phyloP scores from a whole-genome alignment of 2,329 filamentous ascomycete species.

The Phialemonium atrogriseum region DNA sequence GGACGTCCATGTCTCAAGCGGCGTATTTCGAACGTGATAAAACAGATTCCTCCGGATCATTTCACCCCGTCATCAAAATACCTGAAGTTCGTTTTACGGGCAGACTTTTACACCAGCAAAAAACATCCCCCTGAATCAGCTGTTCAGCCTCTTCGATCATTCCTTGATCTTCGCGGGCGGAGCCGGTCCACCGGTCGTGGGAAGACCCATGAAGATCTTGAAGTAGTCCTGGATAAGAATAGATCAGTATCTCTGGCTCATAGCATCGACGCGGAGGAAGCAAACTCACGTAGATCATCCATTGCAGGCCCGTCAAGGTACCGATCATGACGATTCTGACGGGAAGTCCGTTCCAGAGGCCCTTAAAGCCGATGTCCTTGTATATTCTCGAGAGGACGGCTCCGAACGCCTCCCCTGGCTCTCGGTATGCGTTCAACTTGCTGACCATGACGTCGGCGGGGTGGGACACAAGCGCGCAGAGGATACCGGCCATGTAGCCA shows the following conservation, averaged over 20 bases:
- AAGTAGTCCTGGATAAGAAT: conserved; percentile 59
- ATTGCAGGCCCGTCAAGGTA: conserved; percentile 74
- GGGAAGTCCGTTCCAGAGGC: conserved; percentile 84
- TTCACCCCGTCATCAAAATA: too few species aligned
- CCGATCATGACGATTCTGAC: conserved; percentile 87
- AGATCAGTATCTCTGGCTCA: conserved; percentile 9
- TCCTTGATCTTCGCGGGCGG: conserved; percentile 42
- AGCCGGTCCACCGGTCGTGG: conserved; percentile 66
- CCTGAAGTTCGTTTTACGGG: too few species aligned
- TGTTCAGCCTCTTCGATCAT: conserved; percentile 8
- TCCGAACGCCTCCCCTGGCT: conserved; percentile 70
- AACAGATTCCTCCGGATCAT: too few species aligned
- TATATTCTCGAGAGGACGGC: conserved; percentile 72
- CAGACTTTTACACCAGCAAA: neutral
- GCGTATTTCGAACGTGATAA: too few species aligned
- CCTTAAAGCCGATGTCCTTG: conserved; percentile 73
- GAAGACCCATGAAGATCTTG: conserved; percentile 84
- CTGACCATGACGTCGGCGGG: conserved; percentile 86
- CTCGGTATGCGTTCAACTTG: conserved; percentile 76
- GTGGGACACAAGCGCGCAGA: conserved; percentile 76
- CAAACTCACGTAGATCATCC: conserved; percentile 74
- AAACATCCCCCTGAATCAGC: neutral
- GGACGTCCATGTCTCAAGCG: too few species aligned
- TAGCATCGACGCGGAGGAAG: neutral
- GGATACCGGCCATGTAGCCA: conserved; percentile 81